A percentile compares a stretch with the other conserved stretches of the same genome.
Evolutionary conservation across 768 basidiomycete genomes (phyloP).

Genomic region (Russula earlei): DNA sequence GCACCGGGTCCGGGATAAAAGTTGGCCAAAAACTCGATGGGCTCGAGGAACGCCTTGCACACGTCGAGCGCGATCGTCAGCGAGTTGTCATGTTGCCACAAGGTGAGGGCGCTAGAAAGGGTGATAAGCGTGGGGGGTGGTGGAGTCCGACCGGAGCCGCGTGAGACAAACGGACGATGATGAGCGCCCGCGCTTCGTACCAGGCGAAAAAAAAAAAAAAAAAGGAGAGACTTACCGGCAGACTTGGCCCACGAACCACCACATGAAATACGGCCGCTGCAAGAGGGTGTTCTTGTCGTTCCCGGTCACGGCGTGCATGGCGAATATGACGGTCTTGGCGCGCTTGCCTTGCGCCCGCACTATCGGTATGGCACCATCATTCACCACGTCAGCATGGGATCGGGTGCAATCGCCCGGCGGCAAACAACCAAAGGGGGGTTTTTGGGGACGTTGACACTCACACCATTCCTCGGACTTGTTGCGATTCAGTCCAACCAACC

Average conservation of each 20-base stretch:
- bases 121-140: no score
- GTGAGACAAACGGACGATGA: no score
- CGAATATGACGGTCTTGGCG: constrained; percentile 47
- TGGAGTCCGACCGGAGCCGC: no score
- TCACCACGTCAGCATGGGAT: not conserved
- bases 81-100: constrained; percentile 50
- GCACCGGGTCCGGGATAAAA: constrained; percentile 15
- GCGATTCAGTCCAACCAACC: constrained; percentile 27
- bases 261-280: constrained; percentile 53
- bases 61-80: constrained; percentile 51
- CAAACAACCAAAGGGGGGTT: not conserved
- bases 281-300: constrained; percentile 34
- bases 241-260: constrained; percentile 69
- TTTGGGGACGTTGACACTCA: constrained; percentile 29
- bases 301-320: constrained; percentile 50
- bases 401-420: constrained; percentile 14
- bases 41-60: constrained; percentile 45
- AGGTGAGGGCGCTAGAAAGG: constrained; percentile 35
- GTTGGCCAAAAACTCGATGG: constrained; percentile 21
- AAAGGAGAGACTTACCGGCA: constrained; percentile 32
- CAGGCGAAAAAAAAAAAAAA: not conserved
- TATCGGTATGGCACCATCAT: not conserved
- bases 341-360: constrained; percentile 25
- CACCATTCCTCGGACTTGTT: constrained; percentile 59
- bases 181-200: not conserved